These are phyloP conservation scores for Schizopora paradoxa DNA, from an alignment of 1,284 basidiomycete species.

Conservation along the genomic window DNA sequence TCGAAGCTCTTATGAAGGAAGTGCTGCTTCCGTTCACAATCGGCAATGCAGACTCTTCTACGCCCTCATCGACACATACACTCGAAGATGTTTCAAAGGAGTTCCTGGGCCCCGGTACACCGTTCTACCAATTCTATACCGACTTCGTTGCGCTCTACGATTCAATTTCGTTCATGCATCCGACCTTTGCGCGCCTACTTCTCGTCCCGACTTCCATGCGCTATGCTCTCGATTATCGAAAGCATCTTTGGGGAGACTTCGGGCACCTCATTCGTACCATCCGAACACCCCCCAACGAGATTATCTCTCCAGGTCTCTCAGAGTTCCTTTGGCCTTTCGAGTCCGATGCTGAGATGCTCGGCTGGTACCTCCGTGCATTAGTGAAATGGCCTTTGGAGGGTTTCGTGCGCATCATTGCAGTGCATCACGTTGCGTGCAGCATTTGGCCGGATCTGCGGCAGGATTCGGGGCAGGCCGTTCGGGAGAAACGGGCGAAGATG, in stretches of 20 bases:
- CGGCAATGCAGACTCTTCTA: constrained; percentile 22
- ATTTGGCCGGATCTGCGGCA: constrained; percentile 63
- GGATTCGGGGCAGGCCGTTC: constrained; percentile 13
- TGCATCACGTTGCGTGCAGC: constrained; percentile 75
- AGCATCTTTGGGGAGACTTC: constrained; percentile 80
- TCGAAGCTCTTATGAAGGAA: constrained; percentile 53
- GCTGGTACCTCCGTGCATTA: constrained; percentile 51
- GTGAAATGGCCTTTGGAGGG: constrained; percentile 44
- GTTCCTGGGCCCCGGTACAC: constrained; percentile 63
- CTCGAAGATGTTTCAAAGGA: constrained; percentile 57
- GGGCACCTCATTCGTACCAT: constrained; percentile 55
- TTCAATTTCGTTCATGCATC: constrained; percentile 83
- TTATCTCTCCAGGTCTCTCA: constrained; percentile 43
- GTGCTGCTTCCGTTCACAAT: constrained; percentile 54
- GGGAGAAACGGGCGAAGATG: constrained; percentile 41
- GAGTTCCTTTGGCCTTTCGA: constrained; percentile 76
- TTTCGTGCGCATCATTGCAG: constrained; percentile 66
- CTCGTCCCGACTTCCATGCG: constrained; percentile 70
- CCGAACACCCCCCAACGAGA: constrained; percentile 41
- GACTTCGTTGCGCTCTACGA: constrained; percentile 89
- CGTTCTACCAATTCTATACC: constrained; percentile 93
- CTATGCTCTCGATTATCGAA: constrained; percentile 83
- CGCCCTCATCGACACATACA: constrained; percentile 23
- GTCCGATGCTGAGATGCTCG: constrained; percentile 57
- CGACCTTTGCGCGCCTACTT: constrained; percentile 72